Conservation (phyloP, 176 grass and related monocot genomes). For the Ensete ventricosum region DNA sequence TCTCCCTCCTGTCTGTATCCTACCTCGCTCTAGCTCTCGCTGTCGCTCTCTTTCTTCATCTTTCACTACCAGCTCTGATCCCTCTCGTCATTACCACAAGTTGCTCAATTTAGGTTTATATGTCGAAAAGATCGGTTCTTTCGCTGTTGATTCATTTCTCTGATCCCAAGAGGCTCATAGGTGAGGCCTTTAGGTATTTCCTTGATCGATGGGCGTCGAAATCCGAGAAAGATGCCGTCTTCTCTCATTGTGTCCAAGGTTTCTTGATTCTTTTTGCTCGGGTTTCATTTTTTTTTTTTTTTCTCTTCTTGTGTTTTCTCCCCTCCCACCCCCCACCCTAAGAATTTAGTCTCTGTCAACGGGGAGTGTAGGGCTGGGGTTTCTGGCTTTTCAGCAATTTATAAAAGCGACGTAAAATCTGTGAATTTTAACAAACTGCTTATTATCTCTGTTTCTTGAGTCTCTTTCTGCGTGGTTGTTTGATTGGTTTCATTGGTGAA, state of each 20-base stretch:
- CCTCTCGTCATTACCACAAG: neutral
- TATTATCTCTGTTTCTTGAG: no score
- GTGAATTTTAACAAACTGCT: no score
- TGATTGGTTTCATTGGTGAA: no score
- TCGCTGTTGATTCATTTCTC: neutral
- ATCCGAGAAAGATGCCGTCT: neutral
- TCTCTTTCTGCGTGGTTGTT: no score
- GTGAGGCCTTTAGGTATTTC: neutral
- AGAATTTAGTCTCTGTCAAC: no score
- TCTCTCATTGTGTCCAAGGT: neutral
- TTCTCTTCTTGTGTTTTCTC: no score
- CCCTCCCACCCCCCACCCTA: fast-evolving
- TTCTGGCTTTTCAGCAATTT: no score
- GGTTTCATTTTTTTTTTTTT: no score
- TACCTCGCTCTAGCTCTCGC: neutral
- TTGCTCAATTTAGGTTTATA: neutral
- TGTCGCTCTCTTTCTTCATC: neutral
- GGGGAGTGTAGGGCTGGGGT: no score
- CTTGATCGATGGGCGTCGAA: neutral
- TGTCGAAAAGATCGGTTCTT: neutral
- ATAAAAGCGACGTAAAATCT: no score
- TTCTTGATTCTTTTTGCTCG: neutral
- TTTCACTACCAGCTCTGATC: neutral
- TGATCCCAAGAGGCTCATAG: neutral
- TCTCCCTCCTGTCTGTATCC: neutral